A percentile compares a stretch with the other conserved stretches of the same genome.
phyloP scores from a whole-genome alignment of 148 eudicot species.

The Amaranthus palmeri region DNA sequence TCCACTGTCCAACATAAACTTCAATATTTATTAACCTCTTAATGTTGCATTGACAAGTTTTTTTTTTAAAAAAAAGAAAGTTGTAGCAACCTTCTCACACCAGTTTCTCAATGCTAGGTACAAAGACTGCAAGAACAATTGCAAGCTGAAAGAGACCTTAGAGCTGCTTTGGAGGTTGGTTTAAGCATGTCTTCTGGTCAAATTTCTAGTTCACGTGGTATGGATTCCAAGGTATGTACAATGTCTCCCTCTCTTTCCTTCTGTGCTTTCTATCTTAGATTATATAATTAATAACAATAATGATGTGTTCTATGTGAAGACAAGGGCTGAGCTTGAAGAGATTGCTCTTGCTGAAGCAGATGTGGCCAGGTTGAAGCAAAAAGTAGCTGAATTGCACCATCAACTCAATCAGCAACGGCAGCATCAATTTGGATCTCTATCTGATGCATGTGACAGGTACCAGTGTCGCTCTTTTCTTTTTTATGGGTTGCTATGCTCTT shows the following conservation, averaged over 20 bases:
- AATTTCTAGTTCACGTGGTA: constrained; percentile 66
- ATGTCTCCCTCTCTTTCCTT: neutral
- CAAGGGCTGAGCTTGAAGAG: constrained; percentile 98
- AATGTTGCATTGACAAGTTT: constrained; percentile 1
- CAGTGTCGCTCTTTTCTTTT: constrained; percentile 9
- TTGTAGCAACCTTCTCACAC: neutral
- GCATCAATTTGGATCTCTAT: constrained; percentile 71
- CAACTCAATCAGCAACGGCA: constrained; percentile 97
- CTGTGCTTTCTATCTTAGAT: neutral
- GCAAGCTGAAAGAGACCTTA: constrained; percentile 96
- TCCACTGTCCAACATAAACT: neutral
- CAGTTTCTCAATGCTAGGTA: constrained; percentile 44
- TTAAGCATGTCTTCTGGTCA: constrained; percentile 95
- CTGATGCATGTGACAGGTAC: constrained; percentile 65
- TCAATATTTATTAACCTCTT: neutral
- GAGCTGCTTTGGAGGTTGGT: constrained; percentile 97
- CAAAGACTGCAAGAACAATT: constrained; percentile 97
- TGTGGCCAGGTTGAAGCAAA: constrained; percentile 93
- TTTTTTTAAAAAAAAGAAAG: neutral
- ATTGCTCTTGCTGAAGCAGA: constrained; percentile 99
- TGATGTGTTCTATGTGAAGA: constrained; percentile 43
- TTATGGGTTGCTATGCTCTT: neutral
- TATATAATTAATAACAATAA: neutral
- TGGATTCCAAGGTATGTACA: constrained; percentile 84
- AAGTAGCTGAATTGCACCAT: constrained; percentile 91